Evolutionary conservation across 495 filamentous ascomycete species (phyloP), one percentile per base, ranked within the genome.

Genomic region (Margaritispora aquatica): DNA sequence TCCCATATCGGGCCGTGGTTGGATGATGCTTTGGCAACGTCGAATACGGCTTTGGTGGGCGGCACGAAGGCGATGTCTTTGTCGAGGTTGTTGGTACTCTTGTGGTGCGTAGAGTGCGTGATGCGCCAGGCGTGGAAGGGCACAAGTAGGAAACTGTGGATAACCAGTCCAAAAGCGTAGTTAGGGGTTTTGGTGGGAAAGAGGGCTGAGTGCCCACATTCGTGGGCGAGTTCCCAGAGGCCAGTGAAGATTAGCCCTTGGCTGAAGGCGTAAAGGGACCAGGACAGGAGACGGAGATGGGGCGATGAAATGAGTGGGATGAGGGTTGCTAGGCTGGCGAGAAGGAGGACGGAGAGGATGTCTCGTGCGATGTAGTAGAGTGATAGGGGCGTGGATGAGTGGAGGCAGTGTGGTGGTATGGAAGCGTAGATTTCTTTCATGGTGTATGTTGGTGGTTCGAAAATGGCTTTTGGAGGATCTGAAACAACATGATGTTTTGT

Each of bases 51-150:
- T 8, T 73, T 71, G 1, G 73, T 79, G 55, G 65, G 61, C n/a
- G 82, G 82, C 8, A 85, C 80, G 59, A 83, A 84, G 44, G 78
- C 80, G 44, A 77, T 80, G 57, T 84, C 82, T 65, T 77, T 77
- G 48, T 82, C 77, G 55, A 81, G 77, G 65, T 85, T 74, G 26
- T 75, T 77, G 21, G 81, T 81, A 62, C 78, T 77, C 52, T 79
- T 86, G 74, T 89, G 86, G 70, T 89, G 86, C 56, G 82, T 80
- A 61, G 81, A 78, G 61, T 89, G 86, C 48, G 84, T 87, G 71
- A 87, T 84, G 71, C 88, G 84, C 86, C 86, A 89, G 27, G 84
- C 87, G 74, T 86, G 86, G 71, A 84, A 89, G 1, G 86, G 86
- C 4, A 88, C 85, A 56, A 86, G 73, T 5, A 88, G 74, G 9